A percentile compares a stretch with the other conserved stretches of the same genome.
phyloP scores from a whole-genome alignment of 345 rosid genomes.

The Eucalyptus pauciflora region DNA sequence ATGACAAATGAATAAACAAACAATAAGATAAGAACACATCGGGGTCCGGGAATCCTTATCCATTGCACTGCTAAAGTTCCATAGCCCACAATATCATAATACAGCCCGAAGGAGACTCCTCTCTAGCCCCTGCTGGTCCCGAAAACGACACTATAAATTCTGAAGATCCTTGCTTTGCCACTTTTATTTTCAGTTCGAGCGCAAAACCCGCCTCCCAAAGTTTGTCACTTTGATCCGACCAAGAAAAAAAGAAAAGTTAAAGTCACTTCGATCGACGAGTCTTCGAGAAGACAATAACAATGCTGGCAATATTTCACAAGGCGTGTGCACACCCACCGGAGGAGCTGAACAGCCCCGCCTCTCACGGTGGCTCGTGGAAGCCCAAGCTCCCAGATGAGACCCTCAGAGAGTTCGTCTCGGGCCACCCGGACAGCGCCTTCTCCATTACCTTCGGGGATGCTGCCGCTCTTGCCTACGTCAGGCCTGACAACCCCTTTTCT shows the following conservation, averaged over 20 bases:
- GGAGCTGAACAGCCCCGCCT: constrained; percentile 86
- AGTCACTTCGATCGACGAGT: background rate
- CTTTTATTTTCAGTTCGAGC: background rate
- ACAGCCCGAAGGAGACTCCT: background rate
- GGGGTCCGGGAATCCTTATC: background rate
- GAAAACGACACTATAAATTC: background rate
- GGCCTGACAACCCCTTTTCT: constrained; percentile 15
- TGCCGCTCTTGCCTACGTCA: constrained; percentile 59
- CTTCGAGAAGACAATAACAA: background rate
- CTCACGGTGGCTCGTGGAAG: constrained; percentile 18
- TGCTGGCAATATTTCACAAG: constrained; percentile 91
- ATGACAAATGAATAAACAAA: background rate
- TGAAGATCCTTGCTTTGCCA: background rate
- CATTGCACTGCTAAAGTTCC: background rate
- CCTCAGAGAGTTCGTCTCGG: constrained; percentile 48
- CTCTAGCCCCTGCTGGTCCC: background rate
- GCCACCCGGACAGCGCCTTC: constrained; percentile 36
- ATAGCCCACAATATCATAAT: background rate
- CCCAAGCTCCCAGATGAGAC: constrained; percentile 68
- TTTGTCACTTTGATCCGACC: background rate
- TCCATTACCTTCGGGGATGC: constrained; percentile 60
- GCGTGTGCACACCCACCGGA: constrained; percentile 76
- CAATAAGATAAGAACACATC: background rate
- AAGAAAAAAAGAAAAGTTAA: background rate
- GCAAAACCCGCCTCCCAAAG: background rate